Evolutionary conservation across 2,329 filamentous ascomycete species (phyloP), one percentile per base, ranked within the genome.

Genomic region (Fusarium caatingaense): DNA sequence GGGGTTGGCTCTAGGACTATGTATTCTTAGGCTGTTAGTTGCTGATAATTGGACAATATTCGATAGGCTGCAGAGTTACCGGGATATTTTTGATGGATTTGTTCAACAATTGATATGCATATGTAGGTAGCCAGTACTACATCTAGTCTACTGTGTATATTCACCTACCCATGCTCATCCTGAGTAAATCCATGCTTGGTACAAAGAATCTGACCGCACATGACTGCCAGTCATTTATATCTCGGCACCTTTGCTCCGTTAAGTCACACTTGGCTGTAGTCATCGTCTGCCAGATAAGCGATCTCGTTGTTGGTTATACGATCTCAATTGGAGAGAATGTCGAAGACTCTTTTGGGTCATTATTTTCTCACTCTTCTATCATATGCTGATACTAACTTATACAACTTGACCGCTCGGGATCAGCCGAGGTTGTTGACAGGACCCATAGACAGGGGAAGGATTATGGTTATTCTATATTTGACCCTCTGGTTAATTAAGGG

Each of bases 361-460:
- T 27, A 9, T 23, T 28, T 56, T 25, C 5, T 28, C 18, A 13
- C 15, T 47, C 11, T 47, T 34, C 18, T 30, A 41, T 41, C 20
- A 27, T n/a, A 20, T 64, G 21, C 6, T 18, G 23, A 45, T 8
- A 65, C 27, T 54, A 46, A 50, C 27, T 50, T 34, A 16, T 20
- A 47, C 34, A 37, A 37, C 42, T 41, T 65, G 46, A 65, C 62
- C 62, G 60, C 62, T 59, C 21, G 37, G 46, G 8, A 51, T 59
- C 18, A 51, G 41, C 60, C 62, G 53, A 60, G 60, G 60, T 23
- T 21, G 23, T 23, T 11, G 16, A 28, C 21, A 23, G 23, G 50
- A 16, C 28, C 30, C 32, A 45, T 56, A 13, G 20, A 45, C 18
- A 53, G 49, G 49, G 49, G 34, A 41, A 53, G 49, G 34, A 42